Conservation (phyloP, 129 eudicot genomes). For the Arctium minus region DNA sequence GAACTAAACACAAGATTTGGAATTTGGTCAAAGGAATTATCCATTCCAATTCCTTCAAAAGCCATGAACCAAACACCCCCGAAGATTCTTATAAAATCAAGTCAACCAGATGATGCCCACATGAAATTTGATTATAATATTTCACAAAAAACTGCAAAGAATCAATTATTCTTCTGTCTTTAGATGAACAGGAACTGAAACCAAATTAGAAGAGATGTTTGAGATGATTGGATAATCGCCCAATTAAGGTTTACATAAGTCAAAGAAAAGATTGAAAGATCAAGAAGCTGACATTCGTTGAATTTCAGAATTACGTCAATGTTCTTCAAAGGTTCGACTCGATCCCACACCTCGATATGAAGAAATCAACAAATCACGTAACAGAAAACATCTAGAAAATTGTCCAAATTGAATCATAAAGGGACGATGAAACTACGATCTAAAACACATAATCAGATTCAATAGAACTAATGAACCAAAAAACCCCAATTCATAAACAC, state of each 20-base stretch:
- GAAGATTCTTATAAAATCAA: neutral
- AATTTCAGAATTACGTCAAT: neutral
- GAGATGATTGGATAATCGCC: neutral
- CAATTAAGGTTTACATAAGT: neutral
- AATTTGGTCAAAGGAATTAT: no score
- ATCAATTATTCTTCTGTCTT: neutral
- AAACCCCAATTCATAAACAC: neutral
- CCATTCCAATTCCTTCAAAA: no score
- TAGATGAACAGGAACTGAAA: neutral
- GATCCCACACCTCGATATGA: neutral
- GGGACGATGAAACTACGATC: neutral
- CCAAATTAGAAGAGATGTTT: neutral
- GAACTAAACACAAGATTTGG: no score
- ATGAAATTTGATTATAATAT: neutral
- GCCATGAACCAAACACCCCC: no score
- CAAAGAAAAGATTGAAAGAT: neutral
- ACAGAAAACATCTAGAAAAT: neutral
- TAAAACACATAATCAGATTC: slow-evolving; percentile 5
- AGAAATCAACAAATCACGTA: neutral
- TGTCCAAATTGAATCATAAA: neutral
- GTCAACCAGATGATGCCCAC: neutral
- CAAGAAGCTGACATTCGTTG: neutral
- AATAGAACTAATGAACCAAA: neutral
- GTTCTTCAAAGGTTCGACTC: neutral
- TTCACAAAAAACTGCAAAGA: neutral